A percentile compares a stretch with the other conserved stretches of the same genome.
Evolutionary conservation across 1,139 yeast genomes (phyloP).

Genomic region (Debaryomycetaceae sp.): DNA sequence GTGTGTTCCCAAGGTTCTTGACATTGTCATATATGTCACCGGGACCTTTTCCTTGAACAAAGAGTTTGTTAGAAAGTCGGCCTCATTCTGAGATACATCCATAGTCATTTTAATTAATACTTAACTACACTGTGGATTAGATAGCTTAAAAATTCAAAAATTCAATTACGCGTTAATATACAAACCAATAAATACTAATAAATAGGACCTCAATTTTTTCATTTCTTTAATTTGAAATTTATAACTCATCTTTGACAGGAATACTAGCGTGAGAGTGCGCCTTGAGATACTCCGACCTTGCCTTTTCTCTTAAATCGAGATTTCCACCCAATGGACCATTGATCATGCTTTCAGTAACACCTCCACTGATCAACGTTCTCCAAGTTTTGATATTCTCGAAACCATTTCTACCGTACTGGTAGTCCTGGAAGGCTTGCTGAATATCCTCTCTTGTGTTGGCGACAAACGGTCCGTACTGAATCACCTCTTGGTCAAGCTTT

Average conservation of each 20-base stretch:
- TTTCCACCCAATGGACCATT: conserved; percentile 38
- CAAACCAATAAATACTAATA: background rate
- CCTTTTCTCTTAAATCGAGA: conserved; percentile 28
- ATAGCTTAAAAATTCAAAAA: background rate
- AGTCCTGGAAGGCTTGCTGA: conserved; percentile 66
- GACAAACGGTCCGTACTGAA: conserved; percentile 90
- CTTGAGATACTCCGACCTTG: conserved; percentile 24
- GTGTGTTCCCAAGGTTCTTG: conserved; percentile 26
- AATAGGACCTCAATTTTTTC: too few relatives aligned
- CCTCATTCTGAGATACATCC: conserved; percentile 26
- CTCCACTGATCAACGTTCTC: conserved; percentile 63
- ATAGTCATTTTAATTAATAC: conserved; percentile 25
- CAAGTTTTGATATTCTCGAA: conserved; percentile 70
- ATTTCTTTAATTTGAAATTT: too few relatives aligned
- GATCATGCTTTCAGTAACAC: conserved; percentile 50
- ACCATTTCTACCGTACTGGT: conserved; percentile 65
- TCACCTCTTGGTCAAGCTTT: conserved; percentile 69
- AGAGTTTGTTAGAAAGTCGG: conserved; percentile 26
- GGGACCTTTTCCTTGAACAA: conserved; percentile 21
- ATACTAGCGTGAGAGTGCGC: conserved; percentile 2
- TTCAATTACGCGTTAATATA: background rate
- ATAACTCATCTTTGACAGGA: background rate
- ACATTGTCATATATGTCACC: conserved; percentile 28
- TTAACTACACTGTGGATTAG: too few relatives aligned
- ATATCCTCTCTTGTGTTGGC: conserved; percentile 63